Percentiles rank a stretch among this genome's conserved stretches.
These are phyloP conservation scores for Boletus reticulatus DNA, from an alignment of 768 basidiomycete species.

Conservation along the genomic window DNA sequence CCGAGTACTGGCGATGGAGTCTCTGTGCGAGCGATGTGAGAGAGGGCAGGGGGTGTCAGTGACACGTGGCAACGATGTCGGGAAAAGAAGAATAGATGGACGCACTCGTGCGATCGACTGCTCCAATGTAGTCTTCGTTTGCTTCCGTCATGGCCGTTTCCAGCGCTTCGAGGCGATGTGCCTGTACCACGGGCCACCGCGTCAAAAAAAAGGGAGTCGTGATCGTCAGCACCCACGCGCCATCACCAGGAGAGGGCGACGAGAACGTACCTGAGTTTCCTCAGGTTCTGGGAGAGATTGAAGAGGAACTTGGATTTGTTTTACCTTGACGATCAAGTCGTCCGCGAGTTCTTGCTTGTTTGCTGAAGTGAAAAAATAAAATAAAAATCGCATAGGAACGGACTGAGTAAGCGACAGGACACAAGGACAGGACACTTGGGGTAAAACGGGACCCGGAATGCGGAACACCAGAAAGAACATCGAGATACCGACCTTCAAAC, in stretches of 20 bases:
- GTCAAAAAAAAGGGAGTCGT: too few relatives aligned
- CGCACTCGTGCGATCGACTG: conserved; percentile 76
- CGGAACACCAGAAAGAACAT: neutral
- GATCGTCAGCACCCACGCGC: too few relatives aligned
- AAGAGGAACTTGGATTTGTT: conserved; percentile 85
- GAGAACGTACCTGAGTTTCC: conserved; percentile 54
- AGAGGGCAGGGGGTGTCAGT: neutral
- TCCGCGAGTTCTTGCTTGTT: conserved; percentile 82
- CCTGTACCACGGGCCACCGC: conserved; percentile 37
- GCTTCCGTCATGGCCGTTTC: conserved; percentile 70
- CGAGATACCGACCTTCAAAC: conserved; percentile 57
- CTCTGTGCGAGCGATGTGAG: conserved; percentile 30
- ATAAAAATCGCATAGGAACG: neutral
- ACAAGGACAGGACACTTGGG: too few relatives aligned
- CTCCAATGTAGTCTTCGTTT: conserved; percentile 73
- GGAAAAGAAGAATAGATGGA: conserved; percentile 6
- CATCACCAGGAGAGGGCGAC: too few relatives aligned
- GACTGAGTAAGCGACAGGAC: neutral
- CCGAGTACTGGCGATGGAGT: conserved; percentile 59
- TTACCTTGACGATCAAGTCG: conserved; percentile 83
- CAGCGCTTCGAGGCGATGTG: conserved; percentile 59
- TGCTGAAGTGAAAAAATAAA: conserved; percentile 39
- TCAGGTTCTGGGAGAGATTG: conserved; percentile 76
- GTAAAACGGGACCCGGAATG: neutral
- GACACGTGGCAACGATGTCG: neutral